phyloP scores from a whole-genome alignment of 345 rosid genomes.

The Orychophragmus violaceus region DNA sequence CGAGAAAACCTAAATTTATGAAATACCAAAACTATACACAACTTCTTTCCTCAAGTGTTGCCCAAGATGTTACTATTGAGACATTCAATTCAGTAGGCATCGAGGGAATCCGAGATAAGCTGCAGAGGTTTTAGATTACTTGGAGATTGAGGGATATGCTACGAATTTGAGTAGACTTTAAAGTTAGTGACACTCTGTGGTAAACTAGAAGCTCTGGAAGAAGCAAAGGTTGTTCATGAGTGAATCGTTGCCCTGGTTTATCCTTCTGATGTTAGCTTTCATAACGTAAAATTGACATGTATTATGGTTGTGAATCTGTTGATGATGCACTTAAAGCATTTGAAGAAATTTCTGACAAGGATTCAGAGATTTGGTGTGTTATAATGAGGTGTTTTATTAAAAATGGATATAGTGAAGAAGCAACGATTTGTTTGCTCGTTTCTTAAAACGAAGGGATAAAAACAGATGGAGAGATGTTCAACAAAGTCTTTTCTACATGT shows the following conservation, averaged over 20 bases:
- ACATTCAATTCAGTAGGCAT: neutral
- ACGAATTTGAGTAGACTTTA: neutral
- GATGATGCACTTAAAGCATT: conserved; percentile 40
- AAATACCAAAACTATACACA: too few relatives aligned
- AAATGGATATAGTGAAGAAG: conserved; percentile 62
- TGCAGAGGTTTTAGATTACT: neutral
- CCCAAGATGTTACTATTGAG: neutral
- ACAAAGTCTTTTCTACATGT: conserved; percentile 51
- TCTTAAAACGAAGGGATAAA: conserved; percentile 41
- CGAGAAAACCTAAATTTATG: too few relatives aligned
- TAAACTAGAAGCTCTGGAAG: neutral
- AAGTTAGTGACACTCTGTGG: neutral
- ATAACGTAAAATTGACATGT: conserved; percentile 34
- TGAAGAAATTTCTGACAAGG: conserved; percentile 38
- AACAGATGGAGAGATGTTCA: conserved; percentile 53
- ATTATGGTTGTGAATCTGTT: conserved; percentile 42
- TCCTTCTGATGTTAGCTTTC: neutral
- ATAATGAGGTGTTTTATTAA: conserved; percentile 49
- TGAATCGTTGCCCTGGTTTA: neutral
- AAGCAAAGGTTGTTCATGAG: neutral
- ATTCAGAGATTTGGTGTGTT: conserved; percentile 54
- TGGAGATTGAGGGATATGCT: neutral
- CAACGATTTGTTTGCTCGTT: conserved; percentile 48
- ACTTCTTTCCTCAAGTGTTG: neutral
- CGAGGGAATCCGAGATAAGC: neutral